These are phyloP conservation scores for Sanguinoderma infundibulare DNA, from an alignment of 1,284 basidiomycete species.

Conservation along the genomic window DNA sequence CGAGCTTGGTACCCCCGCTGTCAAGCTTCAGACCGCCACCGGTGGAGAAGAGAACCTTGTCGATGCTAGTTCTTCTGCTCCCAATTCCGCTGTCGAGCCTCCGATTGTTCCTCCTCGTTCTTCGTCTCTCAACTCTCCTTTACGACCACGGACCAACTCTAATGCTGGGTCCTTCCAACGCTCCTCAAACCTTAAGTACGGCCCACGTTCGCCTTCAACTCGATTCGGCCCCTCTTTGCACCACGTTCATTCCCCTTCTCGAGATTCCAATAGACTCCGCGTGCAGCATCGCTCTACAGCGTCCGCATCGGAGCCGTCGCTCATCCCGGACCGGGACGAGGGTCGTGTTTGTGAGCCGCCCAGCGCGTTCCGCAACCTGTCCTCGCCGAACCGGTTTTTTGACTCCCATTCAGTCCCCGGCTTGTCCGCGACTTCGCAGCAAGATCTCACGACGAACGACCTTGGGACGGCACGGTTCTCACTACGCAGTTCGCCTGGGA, in stretches of 20 bases:
- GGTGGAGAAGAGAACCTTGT: slow-evolving; percentile 28
- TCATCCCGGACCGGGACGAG: slow-evolving; percentile 58
- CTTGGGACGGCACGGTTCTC: slow-evolving; percentile 46
- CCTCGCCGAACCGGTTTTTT: slow-evolving; percentile 23
- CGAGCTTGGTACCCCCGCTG: slow-evolving; percentile 28
- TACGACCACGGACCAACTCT: slow-evolving; percentile 43
- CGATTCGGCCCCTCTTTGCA: slow-evolving; percentile 25
- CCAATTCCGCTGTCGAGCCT: slow-evolving; percentile 26
- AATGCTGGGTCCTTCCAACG: slow-evolving; percentile 26
- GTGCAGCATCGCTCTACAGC: slow-evolving; percentile 70
- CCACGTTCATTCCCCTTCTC: slow-evolving; percentile 41
- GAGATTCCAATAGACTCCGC: slow-evolving; percentile 55
- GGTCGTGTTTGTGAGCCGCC: slow-evolving; percentile 47
- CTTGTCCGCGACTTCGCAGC: slow-evolving; percentile 47
- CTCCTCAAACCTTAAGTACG: slow-evolving; percentile 36
- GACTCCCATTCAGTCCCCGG: slow-evolving; percentile 29
- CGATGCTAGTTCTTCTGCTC: slow-evolving; percentile 24
- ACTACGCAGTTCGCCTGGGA: slow-evolving; percentile 48
- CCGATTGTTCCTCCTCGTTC: slow-evolving; percentile 59
- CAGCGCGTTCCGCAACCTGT: slow-evolving; percentile 20
- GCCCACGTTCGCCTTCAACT: slow-evolving; percentile 39
- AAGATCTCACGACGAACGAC: slow-evolving; percentile 57
- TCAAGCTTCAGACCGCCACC: slow-evolving; percentile 32
- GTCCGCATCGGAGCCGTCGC: slow-evolving; percentile 79
- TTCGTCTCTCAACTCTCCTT: slow-evolving; percentile 56